Evolutionary conservation across 2,329 filamentous ascomycete genomes (phyloP).

Genomic region (Fragosphaeria purpurea): DNA sequence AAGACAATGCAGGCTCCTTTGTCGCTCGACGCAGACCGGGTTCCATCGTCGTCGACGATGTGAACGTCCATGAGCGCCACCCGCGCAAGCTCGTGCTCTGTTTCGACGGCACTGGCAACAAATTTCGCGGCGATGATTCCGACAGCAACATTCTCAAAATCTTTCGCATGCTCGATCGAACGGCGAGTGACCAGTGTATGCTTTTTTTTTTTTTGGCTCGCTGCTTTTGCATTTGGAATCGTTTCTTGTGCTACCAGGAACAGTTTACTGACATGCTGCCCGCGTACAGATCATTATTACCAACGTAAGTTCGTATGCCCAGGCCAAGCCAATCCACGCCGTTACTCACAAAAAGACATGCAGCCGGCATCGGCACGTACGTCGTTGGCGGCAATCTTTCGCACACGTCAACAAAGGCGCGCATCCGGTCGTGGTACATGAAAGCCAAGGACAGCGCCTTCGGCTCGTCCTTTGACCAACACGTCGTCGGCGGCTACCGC

Average conservation of each 20-base stretch:
- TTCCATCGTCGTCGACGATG: background rate
- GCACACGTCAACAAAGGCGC: constrained; percentile 44
- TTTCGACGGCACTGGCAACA: constrained; percentile 55
- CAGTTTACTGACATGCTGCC: background rate
- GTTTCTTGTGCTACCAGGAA: no score
- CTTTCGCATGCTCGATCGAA: constrained; percentile 58
- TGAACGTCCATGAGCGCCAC: background rate
- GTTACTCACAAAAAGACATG: no score
- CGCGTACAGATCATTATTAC: constrained; percentile 43
- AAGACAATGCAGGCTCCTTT: background rate
- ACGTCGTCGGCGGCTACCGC: constrained; percentile 74
- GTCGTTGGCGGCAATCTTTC: constrained; percentile 50
- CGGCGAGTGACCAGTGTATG: constrained; percentile 47
- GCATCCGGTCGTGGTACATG: constrained; percentile 55
- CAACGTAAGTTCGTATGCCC: constrained; percentile 33
- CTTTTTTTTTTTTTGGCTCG: no score
- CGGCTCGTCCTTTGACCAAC: constrained; percentile 69
- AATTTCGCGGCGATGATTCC: constrained; percentile 52
- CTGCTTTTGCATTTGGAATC: no score
- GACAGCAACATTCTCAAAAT: constrained; percentile 62
- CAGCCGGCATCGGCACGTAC: constrained; percentile 64
- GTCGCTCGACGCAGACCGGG: background rate
- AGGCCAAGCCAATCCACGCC: no score
- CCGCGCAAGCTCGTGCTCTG: constrained; percentile 45
- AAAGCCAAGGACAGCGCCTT: constrained; percentile 73